A percentile compares a stretch with the other conserved stretches of the same genome.
Conservation (phyloP, 192 early-diverging fungal genomes). For the Backusella parvicylindrica region DNA sequence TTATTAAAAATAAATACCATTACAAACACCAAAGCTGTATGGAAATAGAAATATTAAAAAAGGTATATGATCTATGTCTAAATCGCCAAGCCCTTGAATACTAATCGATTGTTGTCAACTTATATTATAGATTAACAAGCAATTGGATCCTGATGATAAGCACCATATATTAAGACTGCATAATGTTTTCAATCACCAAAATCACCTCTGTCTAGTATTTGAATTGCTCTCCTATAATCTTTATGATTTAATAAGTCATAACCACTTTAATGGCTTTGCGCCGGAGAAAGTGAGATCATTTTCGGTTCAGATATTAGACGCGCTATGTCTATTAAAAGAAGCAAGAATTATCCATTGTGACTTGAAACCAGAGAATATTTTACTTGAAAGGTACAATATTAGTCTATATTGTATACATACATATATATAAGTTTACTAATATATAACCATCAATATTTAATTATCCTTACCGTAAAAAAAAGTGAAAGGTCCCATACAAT, state of each 20-base stretch:
- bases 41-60: constrained; percentile 91
- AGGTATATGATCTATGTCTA: constrained; percentile 42
- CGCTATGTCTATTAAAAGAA: constrained; percentile 79
- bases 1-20: constrained; percentile 97
- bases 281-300: constrained; percentile 93
- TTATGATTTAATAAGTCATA: constrained; percentile 96
- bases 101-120: background rate
- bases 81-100: background rate
- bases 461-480: background rate
- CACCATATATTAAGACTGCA: constrained; percentile 86
- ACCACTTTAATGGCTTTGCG: constrained; percentile 89
- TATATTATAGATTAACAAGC: constrained; percentile 75
- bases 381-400: constrained; percentile 69
- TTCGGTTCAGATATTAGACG: constrained; percentile 91
- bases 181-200: constrained; percentile 89
- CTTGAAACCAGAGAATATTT: constrained; percentile 97
- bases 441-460: background rate
- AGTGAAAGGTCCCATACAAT: constrained; percentile 88
- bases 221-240: constrained; percentile 95
- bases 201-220: constrained; percentile 94
- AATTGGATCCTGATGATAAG: constrained; percentile 78
- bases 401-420: background rate
- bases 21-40: constrained; percentile 95
- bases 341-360: constrained; percentile 97
- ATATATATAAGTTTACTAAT: background rate